Conservation (phyloP, 345 rosid species). For the Reutealis trisperma region DNA sequence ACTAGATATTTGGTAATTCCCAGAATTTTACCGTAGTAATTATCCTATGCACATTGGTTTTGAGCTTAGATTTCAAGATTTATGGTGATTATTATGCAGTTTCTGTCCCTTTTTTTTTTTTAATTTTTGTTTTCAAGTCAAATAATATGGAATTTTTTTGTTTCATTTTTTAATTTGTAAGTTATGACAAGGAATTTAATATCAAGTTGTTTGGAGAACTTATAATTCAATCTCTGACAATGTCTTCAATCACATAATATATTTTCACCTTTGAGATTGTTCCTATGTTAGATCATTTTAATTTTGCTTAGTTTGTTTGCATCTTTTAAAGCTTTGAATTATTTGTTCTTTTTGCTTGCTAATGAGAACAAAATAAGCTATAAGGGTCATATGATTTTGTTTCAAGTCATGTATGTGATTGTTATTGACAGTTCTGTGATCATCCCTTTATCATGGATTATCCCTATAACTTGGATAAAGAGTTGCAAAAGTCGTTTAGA, state of each 20-base stretch:
- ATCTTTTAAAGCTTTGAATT: neutral
- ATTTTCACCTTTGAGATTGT: neutral
- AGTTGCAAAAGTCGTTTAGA: constrained; percentile 43
- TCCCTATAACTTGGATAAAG: constrained; percentile 35
- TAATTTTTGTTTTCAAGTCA: neutral
- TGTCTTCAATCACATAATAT: neutral
- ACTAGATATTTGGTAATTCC: neutral
- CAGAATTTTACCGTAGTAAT: neutral
- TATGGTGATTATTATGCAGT: neutral
- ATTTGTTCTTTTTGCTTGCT: neutral
- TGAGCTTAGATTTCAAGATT: neutral
- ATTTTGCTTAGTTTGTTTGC: neutral
- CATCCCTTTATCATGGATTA: constrained; percentile 58
- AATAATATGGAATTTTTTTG: neutral
- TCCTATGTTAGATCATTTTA: neutral
- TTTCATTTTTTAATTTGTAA: neutral
- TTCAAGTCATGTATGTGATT: constrained; percentile 10
- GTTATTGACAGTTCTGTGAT: constrained; percentile 78
- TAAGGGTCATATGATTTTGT: neutral
- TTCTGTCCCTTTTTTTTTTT: neutral
- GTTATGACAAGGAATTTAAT: neutral
- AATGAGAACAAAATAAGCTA: neutral
- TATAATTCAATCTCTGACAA: neutral
- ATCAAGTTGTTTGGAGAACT: constrained; percentile 1
- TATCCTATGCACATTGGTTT: neutral